phyloP scores from a whole-genome alignment of 2,329 filamentous ascomycete species.

The Cladophialophora exuberans region DNA sequence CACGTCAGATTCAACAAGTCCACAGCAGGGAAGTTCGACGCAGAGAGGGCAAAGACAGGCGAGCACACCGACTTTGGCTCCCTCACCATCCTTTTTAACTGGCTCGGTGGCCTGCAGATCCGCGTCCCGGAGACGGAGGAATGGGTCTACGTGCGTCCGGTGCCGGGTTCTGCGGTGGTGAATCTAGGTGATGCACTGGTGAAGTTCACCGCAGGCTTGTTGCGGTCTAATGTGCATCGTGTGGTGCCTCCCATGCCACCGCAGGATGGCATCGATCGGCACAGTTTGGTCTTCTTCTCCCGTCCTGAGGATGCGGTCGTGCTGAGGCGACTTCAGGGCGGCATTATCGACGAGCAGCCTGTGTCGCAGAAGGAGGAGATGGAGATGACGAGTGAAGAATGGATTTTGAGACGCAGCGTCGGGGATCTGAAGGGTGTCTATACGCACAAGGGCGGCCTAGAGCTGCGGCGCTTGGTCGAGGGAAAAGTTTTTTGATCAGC shows the following conservation, averaged over 20 bases:
- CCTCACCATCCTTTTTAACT: constrained; percentile 48
- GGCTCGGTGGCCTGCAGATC: constrained; percentile 11
- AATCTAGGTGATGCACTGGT: constrained; percentile 51
- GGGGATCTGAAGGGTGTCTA: constrained; percentile 12
- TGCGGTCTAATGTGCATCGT: constrained; percentile 51
- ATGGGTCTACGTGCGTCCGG: constrained; percentile 51
- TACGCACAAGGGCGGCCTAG: constrained; percentile 4
- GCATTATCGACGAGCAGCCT: constrained; percentile 10
- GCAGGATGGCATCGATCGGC: constrained; percentile 50
- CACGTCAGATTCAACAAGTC: constrained; percentile 7
- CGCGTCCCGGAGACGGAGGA: constrained; percentile 3
- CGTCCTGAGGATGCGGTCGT: constrained; percentile 41
- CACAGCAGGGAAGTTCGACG: constrained; percentile 2
- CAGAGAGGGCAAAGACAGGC: constrained; percentile 13
- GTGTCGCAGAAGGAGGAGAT: constrained; percentile 7
- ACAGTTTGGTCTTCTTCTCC: constrained; percentile 60
- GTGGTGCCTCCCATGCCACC: constrained; percentile 54
- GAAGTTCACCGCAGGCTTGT: constrained; percentile 47
- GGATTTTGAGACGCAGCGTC: constrained; percentile 10
- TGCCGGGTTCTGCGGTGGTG: constrained; percentile 51
- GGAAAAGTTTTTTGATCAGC: constrained; percentile 9
- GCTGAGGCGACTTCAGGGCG: constrained; percentile 3
- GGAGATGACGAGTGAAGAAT: constrained; percentile 10
- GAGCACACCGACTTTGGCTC: constrained; percentile 49
- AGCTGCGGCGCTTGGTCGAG: constrained; percentile 5